These are phyloP conservation scores for Aspergillus viridinutans DNA, from an alignment of 2,329 filamentous ascomycete species.

Conservation along the genomic window DNA sequence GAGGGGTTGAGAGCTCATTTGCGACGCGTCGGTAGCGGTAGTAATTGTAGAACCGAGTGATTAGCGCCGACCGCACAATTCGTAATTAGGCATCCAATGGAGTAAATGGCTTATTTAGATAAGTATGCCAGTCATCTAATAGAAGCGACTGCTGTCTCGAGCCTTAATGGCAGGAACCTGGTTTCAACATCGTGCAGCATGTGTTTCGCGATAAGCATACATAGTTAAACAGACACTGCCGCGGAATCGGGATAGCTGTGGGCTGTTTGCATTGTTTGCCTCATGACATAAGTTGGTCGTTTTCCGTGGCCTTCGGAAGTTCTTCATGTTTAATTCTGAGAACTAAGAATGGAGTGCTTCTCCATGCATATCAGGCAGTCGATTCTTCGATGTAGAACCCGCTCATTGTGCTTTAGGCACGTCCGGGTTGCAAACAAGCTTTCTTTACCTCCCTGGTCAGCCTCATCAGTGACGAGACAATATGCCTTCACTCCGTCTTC, in stretches of 20 bases:
- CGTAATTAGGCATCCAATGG: slow-evolving; percentile 12
- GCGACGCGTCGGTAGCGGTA: slow-evolving; percentile 40
- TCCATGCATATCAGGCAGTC: slow-evolving; percentile 15
- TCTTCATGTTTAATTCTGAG: slow-evolving; percentile 7
- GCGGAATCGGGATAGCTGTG: neutral
- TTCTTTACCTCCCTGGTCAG: neutral
- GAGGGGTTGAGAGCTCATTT: slow-evolving; percentile 28
- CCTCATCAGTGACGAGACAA: slow-evolving; percentile 9
- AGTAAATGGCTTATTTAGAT: neutral
- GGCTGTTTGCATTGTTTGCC: slow-evolving; percentile 37
- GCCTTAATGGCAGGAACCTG: neutral
- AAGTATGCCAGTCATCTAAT: neutral
- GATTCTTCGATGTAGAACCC: slow-evolving; percentile 9
- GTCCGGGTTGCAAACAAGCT: neutral
- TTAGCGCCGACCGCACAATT: slow-evolving; percentile 62
- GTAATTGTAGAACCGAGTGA: slow-evolving; percentile 52
- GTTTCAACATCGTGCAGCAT: neutral
- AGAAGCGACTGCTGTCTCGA: neutral
- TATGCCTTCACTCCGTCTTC: slow-evolving; percentile 17
- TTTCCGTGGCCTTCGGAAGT: neutral
- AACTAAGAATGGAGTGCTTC: slow-evolving; percentile 25
- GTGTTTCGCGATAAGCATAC: neutral
- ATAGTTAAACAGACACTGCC: neutral
- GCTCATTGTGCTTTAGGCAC: neutral
- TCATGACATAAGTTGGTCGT: slow-evolving; percentile 29